Base-by-base conservation (phyloP, 345 rosid species). In the Citrus trifoliata region DNA sequence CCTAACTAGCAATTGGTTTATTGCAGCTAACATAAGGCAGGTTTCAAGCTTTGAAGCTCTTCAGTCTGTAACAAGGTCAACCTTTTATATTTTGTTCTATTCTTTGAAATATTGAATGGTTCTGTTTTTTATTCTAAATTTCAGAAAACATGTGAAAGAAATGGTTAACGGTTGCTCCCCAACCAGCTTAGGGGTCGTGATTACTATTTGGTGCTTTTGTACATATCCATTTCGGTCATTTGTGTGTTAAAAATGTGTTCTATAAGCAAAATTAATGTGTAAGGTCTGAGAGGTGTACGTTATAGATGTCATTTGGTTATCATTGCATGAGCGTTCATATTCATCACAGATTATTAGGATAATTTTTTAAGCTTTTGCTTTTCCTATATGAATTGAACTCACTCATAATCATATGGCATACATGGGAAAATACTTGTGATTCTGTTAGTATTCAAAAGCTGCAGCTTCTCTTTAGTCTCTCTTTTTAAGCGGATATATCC, bases 31-130 rank as follows among this genome's bases (percentile, higher is more conserved):
- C 76, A 67, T 80, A 28, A 74, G 62, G 16, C 83, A 64, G 42
- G 38, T 75, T 35, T 81, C 90, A 19, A 80, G 85, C 85, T 58
- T 81, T 77, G 90, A 89, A 77, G 64, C 83, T 51, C 32, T 76
- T 51, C 81, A 74, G 18, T 78, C 84, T n/a, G 9, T 81, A 7
- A 80, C 86, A 73, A 85, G 83, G 86, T 82, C 64, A 40, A 70
- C 67, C 27, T 55, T 71, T 69, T 55, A 12, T 21, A 51, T 13
- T 7, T 24, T 25, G 61, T 61, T 68, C 28, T 35, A 33, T 25
- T 25, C 80, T 55, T 67, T 67, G 61, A 73, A 83, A 72, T 70
- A 48, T 13, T 27, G 38, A 37, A 48, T 30, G 4, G 37, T 38
- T 19, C n/a, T 62, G 67, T 53, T 55, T 67, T 56, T 63, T 21